Percentiles rank a stretch among this genome's conserved stretches.
These are phyloP conservation scores for Pisolithus albus DNA, from an alignment of 768 basidiomycete species.

Conservation along the genomic window DNA sequence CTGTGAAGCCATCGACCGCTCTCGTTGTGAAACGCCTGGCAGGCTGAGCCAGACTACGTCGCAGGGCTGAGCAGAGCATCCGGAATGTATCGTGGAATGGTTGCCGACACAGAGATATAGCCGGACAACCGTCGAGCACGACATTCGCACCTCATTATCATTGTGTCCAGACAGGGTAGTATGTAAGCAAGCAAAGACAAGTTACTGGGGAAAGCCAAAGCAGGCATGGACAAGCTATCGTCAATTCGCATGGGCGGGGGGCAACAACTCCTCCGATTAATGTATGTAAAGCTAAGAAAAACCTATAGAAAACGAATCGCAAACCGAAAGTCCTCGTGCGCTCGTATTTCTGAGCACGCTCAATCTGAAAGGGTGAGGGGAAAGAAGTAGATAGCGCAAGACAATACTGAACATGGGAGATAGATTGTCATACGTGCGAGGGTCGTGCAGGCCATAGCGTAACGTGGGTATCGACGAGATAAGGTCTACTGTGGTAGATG, in stretches of 20 bases:
- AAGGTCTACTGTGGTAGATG: constrained; percentile 17
- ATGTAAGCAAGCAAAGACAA: neutral
- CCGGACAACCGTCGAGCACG: constrained; percentile 7
- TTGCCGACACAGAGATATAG: neutral
- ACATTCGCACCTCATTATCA: constrained; percentile 10
- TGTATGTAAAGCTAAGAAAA: neutral
- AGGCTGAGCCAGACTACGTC: constrained; percentile 22
- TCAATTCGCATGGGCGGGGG: neutral
- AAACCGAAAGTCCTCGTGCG: neutral
- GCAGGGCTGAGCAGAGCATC: constrained; percentile 26
- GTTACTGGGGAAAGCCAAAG: no score
- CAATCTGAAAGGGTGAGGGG: neutral
- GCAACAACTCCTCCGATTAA: constrained; percentile 18
- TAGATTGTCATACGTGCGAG: constrained; percentile 32
- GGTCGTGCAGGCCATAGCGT: constrained; percentile 31
- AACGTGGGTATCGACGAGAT: constrained; percentile 28
- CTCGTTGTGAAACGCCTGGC: constrained; percentile 33
- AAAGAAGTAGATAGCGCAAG: constrained; percentile 19
- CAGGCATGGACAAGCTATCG: no score
- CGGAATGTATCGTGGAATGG: no score
- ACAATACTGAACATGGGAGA: constrained; percentile 16
- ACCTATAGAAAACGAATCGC: constrained; percentile 1
- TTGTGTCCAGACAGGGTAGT: neutral
- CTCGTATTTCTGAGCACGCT: neutral
- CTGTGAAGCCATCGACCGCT: constrained; percentile 71